A percentile compares a stretch with the other conserved stretches of the same genome.
Conservation (phyloP, 2,329 filamentous ascomycete species). For the Ophiostoma quercus region DNA sequence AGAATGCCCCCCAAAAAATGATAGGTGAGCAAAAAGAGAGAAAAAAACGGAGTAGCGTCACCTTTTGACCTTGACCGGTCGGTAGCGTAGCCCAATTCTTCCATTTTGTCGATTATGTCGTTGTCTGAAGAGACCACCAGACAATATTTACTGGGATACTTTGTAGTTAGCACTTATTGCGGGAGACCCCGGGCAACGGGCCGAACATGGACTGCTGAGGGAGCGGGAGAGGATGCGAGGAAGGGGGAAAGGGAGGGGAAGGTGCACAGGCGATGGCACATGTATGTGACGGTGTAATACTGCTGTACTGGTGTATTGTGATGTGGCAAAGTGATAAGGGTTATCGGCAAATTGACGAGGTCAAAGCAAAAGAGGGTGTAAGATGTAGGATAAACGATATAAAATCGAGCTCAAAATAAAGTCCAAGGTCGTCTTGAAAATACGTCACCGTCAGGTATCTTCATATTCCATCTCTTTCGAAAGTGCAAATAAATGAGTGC, state of each 20-base stretch:
- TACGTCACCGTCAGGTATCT: background rate
- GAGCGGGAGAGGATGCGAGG: slow-evolving; percentile 1
- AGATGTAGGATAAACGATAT: background rate
- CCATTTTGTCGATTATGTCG: background rate
- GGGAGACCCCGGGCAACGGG: slow-evolving; percentile 8
- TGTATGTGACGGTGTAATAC: background rate
- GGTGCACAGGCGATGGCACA: background rate
- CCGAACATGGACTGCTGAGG: background rate
- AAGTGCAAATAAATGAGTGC: background rate
- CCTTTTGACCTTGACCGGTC: slow-evolving; percentile 9
- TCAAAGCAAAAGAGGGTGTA: background rate
- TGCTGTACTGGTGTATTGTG: background rate
- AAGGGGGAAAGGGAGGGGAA: background rate
- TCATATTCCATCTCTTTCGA: background rate
- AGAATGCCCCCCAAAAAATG: background rate
- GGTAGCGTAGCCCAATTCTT: background rate
- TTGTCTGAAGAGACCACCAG: background rate
- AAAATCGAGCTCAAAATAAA: background rate
- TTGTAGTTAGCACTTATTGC: background rate
- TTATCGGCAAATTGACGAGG: background rate
- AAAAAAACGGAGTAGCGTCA: slow-evolving; percentile 4
- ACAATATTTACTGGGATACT: background rate
- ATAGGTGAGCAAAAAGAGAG: slow-evolving; percentile 1
- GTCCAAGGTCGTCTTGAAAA: background rate
- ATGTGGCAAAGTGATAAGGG: background rate